phyloP scores from a whole-genome alignment of 441 rosid genomes.

The Isatis lusitanica region DNA sequence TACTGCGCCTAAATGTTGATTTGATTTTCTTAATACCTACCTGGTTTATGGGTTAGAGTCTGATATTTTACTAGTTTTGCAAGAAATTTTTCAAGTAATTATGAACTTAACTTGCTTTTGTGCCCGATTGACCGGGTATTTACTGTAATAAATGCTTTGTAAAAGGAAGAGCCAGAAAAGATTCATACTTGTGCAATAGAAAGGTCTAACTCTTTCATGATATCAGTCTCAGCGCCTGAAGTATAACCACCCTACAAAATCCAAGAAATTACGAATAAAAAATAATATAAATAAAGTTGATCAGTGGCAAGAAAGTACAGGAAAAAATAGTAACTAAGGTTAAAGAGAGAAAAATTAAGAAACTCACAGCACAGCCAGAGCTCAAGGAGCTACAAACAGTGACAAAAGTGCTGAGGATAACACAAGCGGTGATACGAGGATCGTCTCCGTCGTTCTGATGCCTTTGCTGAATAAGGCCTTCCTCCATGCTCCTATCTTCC shows the following conservation, averaged over 20 bases:
- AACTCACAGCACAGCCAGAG: constrained; percentile 37
- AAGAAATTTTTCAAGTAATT: neutral
- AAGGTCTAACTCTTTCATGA: constrained; percentile 32
- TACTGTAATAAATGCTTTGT: neutral
- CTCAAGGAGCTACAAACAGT: constrained; percentile 34
- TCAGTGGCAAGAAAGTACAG: neutral
- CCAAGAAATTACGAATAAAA: neutral
- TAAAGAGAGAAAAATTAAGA: neutral
- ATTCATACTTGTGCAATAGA: constrained; percentile 27
- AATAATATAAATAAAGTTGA: too few species aligned
- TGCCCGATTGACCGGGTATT: neutral
- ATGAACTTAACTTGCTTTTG: neutral
- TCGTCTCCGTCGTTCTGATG: constrained; percentile 24
- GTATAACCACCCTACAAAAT: constrained; percentile 33
- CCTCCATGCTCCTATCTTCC: constrained; percentile 30
- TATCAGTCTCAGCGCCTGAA: constrained; percentile 27
- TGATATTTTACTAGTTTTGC: neutral
- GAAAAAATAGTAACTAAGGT: neutral
- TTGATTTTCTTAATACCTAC: neutral
- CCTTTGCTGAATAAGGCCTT: constrained; percentile 18
- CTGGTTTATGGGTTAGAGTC: neutral
- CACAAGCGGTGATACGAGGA: constrained; percentile 28
- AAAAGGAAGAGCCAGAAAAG: neutral
- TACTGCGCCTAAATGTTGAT: neutral
- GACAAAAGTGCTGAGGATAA: constrained; percentile 37